Conservation (phyloP, 2,329 filamentous ascomycete species). For the Aspergillus sclerotialis region DNA sequence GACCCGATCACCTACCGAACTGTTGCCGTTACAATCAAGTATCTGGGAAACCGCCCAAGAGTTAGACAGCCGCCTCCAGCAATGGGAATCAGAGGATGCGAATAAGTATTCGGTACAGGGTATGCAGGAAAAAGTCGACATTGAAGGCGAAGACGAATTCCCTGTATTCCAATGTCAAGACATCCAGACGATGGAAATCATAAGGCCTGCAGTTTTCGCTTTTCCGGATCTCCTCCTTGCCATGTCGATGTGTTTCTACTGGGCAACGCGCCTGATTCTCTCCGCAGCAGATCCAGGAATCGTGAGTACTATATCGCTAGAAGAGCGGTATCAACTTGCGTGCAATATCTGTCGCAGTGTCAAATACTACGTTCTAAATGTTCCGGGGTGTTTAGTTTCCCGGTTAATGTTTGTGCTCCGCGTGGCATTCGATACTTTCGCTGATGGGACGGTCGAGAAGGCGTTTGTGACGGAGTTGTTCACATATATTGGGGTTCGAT, state of each 20-base stretch:
- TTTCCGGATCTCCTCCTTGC: slow-evolving; percentile 20
- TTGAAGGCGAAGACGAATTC: slow-evolving; percentile 6
- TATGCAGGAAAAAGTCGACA: slow-evolving; percentile 10
- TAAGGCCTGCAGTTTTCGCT: slow-evolving; percentile 10
- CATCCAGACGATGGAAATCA: slow-evolving; percentile 11
- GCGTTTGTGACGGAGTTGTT: slow-evolving; percentile 19
- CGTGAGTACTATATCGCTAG: slow-evolving; percentile 11
- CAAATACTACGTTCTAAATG: slow-evolving; percentile 18
- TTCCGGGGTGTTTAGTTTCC: slow-evolving; percentile 19
- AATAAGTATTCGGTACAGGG: slow-evolving; percentile 10
- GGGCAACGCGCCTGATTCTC: slow-evolving; percentile 18
- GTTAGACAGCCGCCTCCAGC: slow-evolving; percentile 12
- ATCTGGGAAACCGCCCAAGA: slow-evolving; percentile 13
- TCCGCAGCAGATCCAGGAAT: slow-evolving; percentile 15
- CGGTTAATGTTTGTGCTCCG: slow-evolving; percentile 24
- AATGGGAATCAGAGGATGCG: slow-evolving; percentile 14
- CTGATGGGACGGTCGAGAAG: slow-evolving; percentile 20
- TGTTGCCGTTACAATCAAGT: slow-evolving; percentile 9
- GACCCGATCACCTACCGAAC: slow-evolving; percentile 5
- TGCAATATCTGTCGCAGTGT: slow-evolving; percentile 25
- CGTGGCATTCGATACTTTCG: slow-evolving; percentile 19
- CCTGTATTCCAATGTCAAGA: slow-evolving; percentile 16
- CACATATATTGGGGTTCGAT: slow-evolving; percentile 13
- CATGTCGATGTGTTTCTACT: slow-evolving; percentile 17
- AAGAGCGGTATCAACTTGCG: slow-evolving; percentile 19